Percentiles rank a stretch among this genome's conserved stretches.
phyloP scores from a whole-genome alignment of 768 basidiomycete genomes.

The Rhodocollybia butyracea region DNA sequence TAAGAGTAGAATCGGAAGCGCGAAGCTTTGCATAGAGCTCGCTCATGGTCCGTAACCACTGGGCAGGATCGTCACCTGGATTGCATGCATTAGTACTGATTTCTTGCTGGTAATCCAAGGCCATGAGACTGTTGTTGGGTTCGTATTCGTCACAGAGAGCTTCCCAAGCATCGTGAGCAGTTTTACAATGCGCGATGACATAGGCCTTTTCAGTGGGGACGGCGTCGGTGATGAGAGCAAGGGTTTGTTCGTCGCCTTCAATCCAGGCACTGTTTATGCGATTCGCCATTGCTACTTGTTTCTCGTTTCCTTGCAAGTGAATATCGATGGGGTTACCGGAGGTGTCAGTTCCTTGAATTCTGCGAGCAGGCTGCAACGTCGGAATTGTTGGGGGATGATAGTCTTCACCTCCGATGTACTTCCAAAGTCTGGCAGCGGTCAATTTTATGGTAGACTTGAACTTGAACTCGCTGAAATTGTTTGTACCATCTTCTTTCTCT shows the following conservation, averaged over 20 bases:
- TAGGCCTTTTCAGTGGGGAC: slow-evolving; percentile 9
- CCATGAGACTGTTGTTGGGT: slow-evolving; percentile 5
- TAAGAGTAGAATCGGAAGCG: neutral
- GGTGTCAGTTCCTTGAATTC: slow-evolving; percentile 7
- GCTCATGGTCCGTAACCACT: neutral
- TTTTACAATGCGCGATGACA: slow-evolving; percentile 9
- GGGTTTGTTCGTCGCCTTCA: slow-evolving; percentile 11
- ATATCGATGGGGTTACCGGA: neutral
- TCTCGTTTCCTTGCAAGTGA: slow-evolving; percentile 12
- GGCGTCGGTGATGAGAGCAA: slow-evolving; percentile 10
- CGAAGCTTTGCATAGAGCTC: neutral
- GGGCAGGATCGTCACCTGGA: neutral
- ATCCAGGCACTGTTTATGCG: slow-evolving; percentile 11
- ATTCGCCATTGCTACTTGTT: neutral
- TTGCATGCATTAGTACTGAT: slow-evolving; percentile 2
- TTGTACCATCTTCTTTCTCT: slow-evolving; percentile 3
- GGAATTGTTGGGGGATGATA: slow-evolving; percentile 13
- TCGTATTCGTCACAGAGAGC: slow-evolving; percentile 14
- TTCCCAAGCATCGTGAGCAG: slow-evolving; percentile 10
- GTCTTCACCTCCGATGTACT: slow-evolving; percentile 8
- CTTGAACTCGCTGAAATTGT: slow-evolving; percentile 5
- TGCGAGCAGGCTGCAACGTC: neutral
- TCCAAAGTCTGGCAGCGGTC: slow-evolving; percentile 9
- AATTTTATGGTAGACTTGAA: slow-evolving; percentile 11
- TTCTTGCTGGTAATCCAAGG: slow-evolving; percentile 8